Base-by-base conservation (phyloP, 768 basidiomycete species). In the Tylopilus vinaceipallidus region DNA sequence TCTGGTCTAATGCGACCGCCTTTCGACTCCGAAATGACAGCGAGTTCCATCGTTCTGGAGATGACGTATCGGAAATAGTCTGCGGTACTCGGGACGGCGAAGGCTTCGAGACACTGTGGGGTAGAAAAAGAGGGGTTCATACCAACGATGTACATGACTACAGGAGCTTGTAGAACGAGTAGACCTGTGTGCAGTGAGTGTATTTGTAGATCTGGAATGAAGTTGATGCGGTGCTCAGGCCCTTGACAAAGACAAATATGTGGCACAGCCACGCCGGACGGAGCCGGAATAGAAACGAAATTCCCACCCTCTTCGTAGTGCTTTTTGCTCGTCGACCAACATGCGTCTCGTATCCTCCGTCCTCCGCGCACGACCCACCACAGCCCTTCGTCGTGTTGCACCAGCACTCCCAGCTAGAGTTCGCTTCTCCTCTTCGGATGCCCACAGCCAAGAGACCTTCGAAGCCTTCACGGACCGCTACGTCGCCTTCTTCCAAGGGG, bases 381-480 rank as follows among this genome's bases (percentile, higher is more conserved):
- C 70, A 45, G 56, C 62, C 53, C 61, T 69, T 54, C 66, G 72
- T 62, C 70, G 76, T 52, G 54, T 68, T 22, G 74, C 78, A 38
- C 68, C 81, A 60, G 63, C 74, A 54, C 81, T 84, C 61, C 26
- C 55, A 1, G 20, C 53, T 22, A 42, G 54, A 5, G 52, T 60
- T 22, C 68, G 70, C 24, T 70, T 70, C 47, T 67, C 70, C 27
- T 71, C 74, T 35, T 76, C 80, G 41, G 73, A 72, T 65, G 81
- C 78, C 34, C 91, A 92, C 72, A 82, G 84, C 54, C 86, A 92
- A 70, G 95, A 98, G 75, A 80, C 88, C 16, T 98, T 92, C 72
- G 95, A 97, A 69, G 81, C 88, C 38, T 98, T 98, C 78, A 91
- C 90, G 62, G 81, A 85, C 53, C 91, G 95, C 66, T 98, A 98